phyloP scores from a whole-genome alignment of 768 basidiomycete species.

The Rhizopogon salebrosus region DNA sequence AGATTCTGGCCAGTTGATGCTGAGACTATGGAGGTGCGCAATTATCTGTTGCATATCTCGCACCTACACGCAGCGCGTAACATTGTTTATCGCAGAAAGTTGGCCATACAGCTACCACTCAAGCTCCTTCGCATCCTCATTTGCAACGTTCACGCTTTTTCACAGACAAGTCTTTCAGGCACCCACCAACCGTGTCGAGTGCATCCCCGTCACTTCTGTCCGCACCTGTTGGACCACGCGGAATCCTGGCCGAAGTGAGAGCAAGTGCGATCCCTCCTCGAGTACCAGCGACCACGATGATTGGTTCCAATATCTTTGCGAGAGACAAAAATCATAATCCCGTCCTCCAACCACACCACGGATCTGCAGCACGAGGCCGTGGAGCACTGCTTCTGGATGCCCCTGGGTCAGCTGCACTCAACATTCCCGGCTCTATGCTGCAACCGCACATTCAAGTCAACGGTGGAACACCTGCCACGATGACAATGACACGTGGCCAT shows the following conservation, averaged over 20 bases:
- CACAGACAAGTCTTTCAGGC: slow-evolving; percentile 45
- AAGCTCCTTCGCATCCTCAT: slow-evolving; percentile 18
- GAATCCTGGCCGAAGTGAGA: slow-evolving; percentile 68
- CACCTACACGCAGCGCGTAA: neutral
- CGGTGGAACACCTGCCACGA: slow-evolving; percentile 18
- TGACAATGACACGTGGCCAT: slow-evolving; percentile 44
- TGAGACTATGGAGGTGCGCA: slow-evolving; percentile 60
- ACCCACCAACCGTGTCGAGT: slow-evolving; percentile 39
- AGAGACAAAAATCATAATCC: slow-evolving; percentile 11
- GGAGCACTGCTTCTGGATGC: slow-evolving; percentile 18
- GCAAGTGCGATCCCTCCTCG: slow-evolving; percentile 36
- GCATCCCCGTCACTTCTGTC: slow-evolving; percentile 44
- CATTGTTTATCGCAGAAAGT: slow-evolving; percentile 36
- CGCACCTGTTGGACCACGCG: slow-evolving; percentile 61
- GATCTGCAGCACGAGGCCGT: slow-evolving; percentile 29
- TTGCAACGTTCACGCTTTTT: slow-evolving; percentile 7
- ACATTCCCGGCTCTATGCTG: slow-evolving; percentile 2
- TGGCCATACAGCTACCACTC: slow-evolving; percentile 32
- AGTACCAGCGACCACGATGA: slow-evolving; percentile 8
- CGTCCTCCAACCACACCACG: slow-evolving; percentile 28
- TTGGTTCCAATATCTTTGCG: neutral
- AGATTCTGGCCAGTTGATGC: slow-evolving; percentile 84
- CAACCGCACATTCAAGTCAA: slow-evolving; percentile 7
- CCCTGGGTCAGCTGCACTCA: slow-evolving; percentile 30
- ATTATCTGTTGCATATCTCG: slow-evolving; percentile 3